These are phyloP conservation scores for Botryotinia narcissicola DNA, from an alignment of 2,329 filamentous ascomycete species.

Conservation along the genomic window DNA sequence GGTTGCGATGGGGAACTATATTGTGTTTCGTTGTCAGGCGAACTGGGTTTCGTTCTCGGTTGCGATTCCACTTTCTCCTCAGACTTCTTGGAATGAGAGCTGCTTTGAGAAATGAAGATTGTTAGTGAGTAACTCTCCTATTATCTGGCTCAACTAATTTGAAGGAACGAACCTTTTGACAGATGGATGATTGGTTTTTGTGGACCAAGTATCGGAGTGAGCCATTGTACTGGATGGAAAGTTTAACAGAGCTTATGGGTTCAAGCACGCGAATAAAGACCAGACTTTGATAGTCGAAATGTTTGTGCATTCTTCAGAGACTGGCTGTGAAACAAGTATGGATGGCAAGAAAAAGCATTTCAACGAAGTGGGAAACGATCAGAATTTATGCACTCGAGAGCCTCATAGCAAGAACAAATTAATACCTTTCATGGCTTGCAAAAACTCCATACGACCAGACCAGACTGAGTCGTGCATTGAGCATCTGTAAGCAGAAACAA, in stretches of 20 bases:
- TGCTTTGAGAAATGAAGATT: too few relatives aligned
- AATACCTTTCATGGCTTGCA: neutral
- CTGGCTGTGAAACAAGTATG: neutral
- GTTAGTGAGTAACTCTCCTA: neutral
- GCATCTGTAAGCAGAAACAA: neutral
- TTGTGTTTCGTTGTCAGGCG: neutral
- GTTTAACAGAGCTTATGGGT: neutral
- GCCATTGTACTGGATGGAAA: neutral
- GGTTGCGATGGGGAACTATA: neutral
- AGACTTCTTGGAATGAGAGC: neutral
- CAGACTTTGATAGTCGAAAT: neutral
- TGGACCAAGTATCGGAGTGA: constrained; percentile 11
- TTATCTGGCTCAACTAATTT: neutral
- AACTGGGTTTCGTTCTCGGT: constrained; percentile 5
- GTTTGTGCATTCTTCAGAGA: neutral
- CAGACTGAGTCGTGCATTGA: neutral
- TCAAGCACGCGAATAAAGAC: neutral
- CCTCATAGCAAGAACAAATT: neutral
- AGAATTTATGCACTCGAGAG: neutral
- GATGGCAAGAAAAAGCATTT: neutral
- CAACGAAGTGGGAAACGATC: neutral
- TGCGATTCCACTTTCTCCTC: neutral
- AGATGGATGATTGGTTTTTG: constrained; percentile 2
- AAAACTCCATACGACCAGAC: neutral
- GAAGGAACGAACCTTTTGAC: neutral